Percentiles rank a stretch among this genome's conserved stretches.
Conservation (phyloP, 78 protist genomes). For the Isochrysis galbana region DNA sequence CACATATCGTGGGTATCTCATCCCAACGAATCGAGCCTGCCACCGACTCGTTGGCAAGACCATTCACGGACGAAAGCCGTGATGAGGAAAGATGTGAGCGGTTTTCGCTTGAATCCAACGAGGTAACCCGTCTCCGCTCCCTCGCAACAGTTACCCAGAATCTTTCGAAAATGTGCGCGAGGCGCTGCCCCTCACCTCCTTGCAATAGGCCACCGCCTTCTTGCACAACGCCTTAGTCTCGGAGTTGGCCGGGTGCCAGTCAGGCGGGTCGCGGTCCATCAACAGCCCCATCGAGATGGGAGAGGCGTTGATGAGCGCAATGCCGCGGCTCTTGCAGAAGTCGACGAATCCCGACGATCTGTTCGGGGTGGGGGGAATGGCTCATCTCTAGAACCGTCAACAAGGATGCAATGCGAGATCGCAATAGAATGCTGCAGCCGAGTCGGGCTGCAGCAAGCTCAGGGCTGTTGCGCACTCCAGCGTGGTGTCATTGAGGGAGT, state of each 20-base stretch:
- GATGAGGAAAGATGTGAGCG: too few species aligned
- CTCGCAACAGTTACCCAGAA: not conserved
- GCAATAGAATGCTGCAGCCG: too few species aligned
- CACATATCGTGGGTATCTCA: not conserved
- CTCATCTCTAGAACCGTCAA: too few species aligned
- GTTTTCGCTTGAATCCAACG: not conserved
- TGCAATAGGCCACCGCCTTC: not conserved
- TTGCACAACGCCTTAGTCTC: slow-evolving; percentile 18
- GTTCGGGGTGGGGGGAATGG: too few species aligned
- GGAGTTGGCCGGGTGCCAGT: slow-evolving; percentile 48
- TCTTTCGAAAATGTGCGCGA: not conserved
- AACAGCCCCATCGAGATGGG: slow-evolving; percentile 51
- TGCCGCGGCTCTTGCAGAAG: not conserved
- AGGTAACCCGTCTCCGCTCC: not conserved
- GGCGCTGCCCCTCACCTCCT: not conserved
- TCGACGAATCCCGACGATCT: slow-evolving; percentile 19
- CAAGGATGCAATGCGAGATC: too few species aligned
- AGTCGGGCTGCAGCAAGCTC: too few species aligned
- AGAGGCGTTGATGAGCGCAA: slow-evolving; percentile 38
- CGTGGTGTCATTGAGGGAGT: slow-evolving; percentile 27
- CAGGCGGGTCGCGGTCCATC: slow-evolving; percentile 22
- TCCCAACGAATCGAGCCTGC: not conserved
- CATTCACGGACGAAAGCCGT: not conserved
- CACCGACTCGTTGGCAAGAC: not conserved
- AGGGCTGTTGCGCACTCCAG: too few species aligned